These are phyloP conservation scores for Blastobotrys serpentis DNA, from an alignment of 1,139 yeast species.

Conservation along the genomic window DNA sequence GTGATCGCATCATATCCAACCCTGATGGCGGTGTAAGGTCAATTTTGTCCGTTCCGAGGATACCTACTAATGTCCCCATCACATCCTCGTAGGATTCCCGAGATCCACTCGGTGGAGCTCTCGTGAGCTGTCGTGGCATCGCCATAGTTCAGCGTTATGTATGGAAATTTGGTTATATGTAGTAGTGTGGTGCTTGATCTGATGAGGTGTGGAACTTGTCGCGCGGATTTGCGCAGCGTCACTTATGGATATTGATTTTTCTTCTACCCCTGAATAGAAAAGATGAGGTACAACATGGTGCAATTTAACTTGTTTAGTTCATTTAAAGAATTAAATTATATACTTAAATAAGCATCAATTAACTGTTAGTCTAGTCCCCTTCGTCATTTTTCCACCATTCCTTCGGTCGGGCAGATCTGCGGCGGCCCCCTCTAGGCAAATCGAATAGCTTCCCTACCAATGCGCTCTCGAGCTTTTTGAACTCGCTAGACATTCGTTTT, in stretches of 20 bases:
- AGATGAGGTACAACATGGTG: too few relatives aligned
- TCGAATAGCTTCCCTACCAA: slow-evolving; percentile 6
- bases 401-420: slow-evolving; percentile 1
- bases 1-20: slow-evolving; percentile 1
- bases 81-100: slow-evolving; percentile 3
- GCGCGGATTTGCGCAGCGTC: slow-evolving; percentile 11
- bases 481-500: slow-evolving; percentile 7
- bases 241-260: too few relatives aligned
- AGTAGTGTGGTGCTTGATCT: not conserved
- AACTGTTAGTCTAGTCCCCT: too few relatives aligned
- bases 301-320: too few relatives aligned
- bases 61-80: slow-evolving; percentile 17
- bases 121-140: slow-evolving; percentile 14
- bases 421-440: not conserved
- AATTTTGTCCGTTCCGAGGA: slow-evolving; percentile 20
- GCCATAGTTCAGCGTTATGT: slow-evolving; percentile 11
- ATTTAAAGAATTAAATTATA: too few relatives aligned
- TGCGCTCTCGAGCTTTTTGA: slow-evolving; percentile 1
- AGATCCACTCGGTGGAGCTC: slow-evolving; percentile 9
- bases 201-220: slow-evolving; percentile 2
- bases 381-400: not conserved
- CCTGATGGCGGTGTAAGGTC: slow-evolving; percentile 22
- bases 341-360: not conserved
- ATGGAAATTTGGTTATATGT: too few relatives aligned
- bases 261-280: too few relatives aligned